Evolutionary conservation across 805 yeast genomes (phyloP).

Genomic region (Suhomyces pyralidae): DNA sequence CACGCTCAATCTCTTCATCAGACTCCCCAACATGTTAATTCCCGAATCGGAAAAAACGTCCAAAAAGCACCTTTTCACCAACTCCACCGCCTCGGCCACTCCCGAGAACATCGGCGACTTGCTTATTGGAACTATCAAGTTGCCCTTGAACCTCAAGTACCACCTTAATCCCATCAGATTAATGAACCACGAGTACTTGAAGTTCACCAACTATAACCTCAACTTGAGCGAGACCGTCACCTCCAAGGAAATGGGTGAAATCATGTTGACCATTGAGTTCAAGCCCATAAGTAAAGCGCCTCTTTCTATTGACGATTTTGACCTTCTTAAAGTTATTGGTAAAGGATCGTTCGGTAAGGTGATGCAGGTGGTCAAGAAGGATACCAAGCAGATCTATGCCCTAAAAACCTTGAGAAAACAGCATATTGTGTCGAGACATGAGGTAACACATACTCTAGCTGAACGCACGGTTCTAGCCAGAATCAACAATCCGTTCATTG

Average conservation of each 20-base stretch:
- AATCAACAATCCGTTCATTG: constrained; percentile 92
- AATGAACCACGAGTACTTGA: constrained; percentile 55
- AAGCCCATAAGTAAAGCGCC: constrained; percentile 61
- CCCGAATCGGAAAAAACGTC: constrained; percentile 37
- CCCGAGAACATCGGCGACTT: constrained; percentile 57
- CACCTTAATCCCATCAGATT: constrained; percentile 53
- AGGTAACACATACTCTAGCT: constrained; percentile 93
- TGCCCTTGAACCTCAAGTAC: constrained; percentile 55
- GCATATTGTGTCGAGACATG: constrained; percentile 89
- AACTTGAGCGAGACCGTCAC: constrained; percentile 26
- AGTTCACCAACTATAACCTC: constrained; percentile 42
- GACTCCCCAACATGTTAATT: constrained; percentile 65
- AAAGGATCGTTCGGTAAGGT: constrained; percentile 98
- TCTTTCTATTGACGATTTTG: constrained; percentile 86
- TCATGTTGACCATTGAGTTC: constrained; percentile 65
- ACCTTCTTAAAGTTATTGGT: constrained; percentile 89
- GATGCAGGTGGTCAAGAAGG: constrained; percentile 96
- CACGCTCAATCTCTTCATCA: constrained; percentile 72
- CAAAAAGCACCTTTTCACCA: constrained; percentile 31
- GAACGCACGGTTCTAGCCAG: constrained; percentile 94
- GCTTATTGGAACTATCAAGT: constrained; percentile 66
- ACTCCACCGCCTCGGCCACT: constrained; percentile 8
- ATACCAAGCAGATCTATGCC: constrained; percentile 92
- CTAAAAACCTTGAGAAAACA: constrained; percentile 90
- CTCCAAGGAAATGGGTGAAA: constrained; percentile 42